Conservation (phyloP, 1,284 basidiomycete species). For the Pseudozyma tsukubaensis region DNA sequence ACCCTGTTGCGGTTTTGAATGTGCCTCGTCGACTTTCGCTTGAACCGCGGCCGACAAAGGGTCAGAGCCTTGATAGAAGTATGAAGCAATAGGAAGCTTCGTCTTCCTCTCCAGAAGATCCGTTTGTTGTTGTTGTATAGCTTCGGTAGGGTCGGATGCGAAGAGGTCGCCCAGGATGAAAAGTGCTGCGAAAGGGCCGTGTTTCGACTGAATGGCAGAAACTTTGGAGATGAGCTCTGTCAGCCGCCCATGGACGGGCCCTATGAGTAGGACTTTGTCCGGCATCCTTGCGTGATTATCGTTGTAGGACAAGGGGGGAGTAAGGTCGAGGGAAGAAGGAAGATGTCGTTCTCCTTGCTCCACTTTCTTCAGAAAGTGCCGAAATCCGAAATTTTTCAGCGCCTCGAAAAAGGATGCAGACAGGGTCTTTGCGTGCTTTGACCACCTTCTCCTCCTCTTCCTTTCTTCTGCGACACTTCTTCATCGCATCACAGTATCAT, state of each 20-base stretch:
- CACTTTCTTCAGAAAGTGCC: slow-evolving; percentile 13
- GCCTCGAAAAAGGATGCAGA: not conserved
- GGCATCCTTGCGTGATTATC: slow-evolving; percentile 18
- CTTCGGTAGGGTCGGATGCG: slow-evolving; percentile 63
- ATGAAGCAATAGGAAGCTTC: slow-evolving; percentile 85
- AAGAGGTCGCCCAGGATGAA: slow-evolving; percentile 93
- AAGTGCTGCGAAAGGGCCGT: slow-evolving; percentile 91
- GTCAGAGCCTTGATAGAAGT: slow-evolving; percentile 85
- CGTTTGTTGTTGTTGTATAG: slow-evolving; percentile 72
- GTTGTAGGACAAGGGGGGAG: slow-evolving; percentile 1
- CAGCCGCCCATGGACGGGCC: slow-evolving; percentile 83
- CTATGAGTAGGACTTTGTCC: slow-evolving; percentile 80
- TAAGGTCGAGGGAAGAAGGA: slow-evolving; percentile 4
- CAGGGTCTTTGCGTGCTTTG: slow-evolving; percentile 5
- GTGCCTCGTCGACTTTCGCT: slow-evolving; percentile 10
- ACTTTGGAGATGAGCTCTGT: slow-evolving; percentile 82
- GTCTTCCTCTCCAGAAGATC: slow-evolving; percentile 77
- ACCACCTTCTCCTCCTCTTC: slow-evolving; percentile 4
- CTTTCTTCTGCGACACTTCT: not conserved
- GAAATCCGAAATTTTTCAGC: slow-evolving; percentile 20
- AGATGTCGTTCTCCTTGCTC: slow-evolving; percentile 8
- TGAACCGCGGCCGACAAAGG: slow-evolving; percentile 6
- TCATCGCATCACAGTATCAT: not conserved
- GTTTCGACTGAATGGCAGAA: slow-evolving; percentile 86
- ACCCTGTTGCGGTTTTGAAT: not conserved